Evolutionary conservation across 495 filamentous ascomycete species (phyloP).

Genomic region (Filosporella fistucella): DNA sequence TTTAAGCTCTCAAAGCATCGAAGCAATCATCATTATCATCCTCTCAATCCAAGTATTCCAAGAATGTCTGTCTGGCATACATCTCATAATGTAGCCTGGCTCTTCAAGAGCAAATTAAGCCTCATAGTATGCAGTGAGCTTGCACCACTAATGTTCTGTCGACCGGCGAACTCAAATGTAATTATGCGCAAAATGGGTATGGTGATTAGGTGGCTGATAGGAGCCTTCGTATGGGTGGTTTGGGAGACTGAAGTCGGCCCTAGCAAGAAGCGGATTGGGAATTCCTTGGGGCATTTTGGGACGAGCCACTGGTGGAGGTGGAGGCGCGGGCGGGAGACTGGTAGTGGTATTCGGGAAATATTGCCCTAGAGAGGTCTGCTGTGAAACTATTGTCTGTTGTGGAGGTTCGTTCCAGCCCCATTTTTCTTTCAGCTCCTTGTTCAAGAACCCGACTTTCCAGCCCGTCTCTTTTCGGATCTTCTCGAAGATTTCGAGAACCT

Average conservation of each 20-base stretch:
- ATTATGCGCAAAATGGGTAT: constrained; percentile 18
- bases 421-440: constrained; percentile 61
- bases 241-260: constrained; percentile 66
- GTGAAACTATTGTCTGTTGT: constrained; percentile 19
- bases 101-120: too few species aligned
- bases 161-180: too few species aligned
- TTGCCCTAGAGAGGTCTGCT: constrained; percentile 19
- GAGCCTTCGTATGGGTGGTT: constrained; percentile 72
- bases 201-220: constrained; percentile 44
- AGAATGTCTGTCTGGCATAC: too few species aligned
- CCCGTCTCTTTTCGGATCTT: constrained; percentile 71
- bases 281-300: constrained; percentile 31
- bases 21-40: too few species aligned
- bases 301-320: constrained; percentile 22
- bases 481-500: constrained; percentile 73
- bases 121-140: too few species aligned
- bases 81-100: too few species aligned
- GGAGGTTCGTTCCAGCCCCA: constrained; percentile 71
- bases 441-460: constrained; percentile 67
- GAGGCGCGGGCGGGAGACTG: constrained; percentile 16
- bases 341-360: constrained; percentile 14
- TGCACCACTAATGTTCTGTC: too few species aligned
- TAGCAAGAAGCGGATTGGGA: constrained; percentile 60
- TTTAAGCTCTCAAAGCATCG: too few species aligned
- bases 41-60: too few species aligned